Percentiles rank a stretch among this genome's conserved stretches.
phyloP scores from a whole-genome alignment of 2,329 filamentous ascomycete species.

The Botrytis fabae region DNA sequence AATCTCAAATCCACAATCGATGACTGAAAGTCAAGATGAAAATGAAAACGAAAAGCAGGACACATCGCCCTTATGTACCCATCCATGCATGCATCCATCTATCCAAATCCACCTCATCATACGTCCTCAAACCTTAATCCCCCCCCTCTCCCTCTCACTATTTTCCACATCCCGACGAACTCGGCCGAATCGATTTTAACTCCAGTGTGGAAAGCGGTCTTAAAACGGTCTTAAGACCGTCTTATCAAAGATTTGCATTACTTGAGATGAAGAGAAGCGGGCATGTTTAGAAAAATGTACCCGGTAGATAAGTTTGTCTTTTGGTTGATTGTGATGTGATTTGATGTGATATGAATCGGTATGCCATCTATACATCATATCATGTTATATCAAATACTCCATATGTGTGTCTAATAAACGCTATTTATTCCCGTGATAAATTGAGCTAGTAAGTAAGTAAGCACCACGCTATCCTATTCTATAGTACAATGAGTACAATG shows the following conservation, averaged over 20 bases:
- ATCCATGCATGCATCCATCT: not conserved
- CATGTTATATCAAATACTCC: not conserved
- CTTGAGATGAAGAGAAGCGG: too few species aligned
- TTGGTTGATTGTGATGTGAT: too few species aligned
- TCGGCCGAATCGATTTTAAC: too few species aligned
- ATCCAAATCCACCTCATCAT: too few species aligned
- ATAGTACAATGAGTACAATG: slow-evolving; percentile 1
- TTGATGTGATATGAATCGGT: not conserved
- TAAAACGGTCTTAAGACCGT: too few species aligned
- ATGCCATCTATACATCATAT: not conserved
- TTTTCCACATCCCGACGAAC: too few species aligned
- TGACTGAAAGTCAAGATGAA: not conserved
- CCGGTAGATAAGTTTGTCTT: too few species aligned
- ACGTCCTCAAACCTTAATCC: too few species aligned
- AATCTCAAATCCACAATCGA: not conserved
- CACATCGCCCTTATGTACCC: not conserved
- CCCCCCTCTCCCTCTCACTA: too few species aligned
- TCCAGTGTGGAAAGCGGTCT: too few species aligned
- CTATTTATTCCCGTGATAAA: not conserved
- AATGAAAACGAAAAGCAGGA: not conserved
- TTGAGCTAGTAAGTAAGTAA: not conserved
- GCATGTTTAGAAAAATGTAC: too few species aligned
- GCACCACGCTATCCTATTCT: slow-evolving; percentile 4
- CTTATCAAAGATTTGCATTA: too few species aligned
- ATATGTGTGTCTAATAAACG: not conserved